A percentile compares a stretch with the other conserved stretches of the same genome.
These are phyloP conservation scores for Tephrocybe sp. DNA, from an alignment of 768 basidiomycete species.

Conservation along the genomic window DNA sequence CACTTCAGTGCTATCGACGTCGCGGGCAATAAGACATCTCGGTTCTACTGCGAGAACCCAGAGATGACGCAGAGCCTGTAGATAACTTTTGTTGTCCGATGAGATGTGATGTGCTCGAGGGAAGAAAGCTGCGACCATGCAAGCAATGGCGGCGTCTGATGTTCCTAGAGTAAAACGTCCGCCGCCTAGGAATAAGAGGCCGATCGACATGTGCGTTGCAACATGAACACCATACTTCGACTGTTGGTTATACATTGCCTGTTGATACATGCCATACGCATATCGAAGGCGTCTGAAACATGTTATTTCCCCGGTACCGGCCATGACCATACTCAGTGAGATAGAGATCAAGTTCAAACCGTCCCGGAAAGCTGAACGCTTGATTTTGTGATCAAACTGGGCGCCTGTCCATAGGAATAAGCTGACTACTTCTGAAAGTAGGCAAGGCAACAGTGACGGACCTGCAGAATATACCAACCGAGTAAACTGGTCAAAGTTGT, in stretches of 20 bases:
- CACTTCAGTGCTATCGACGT: constrained; percentile 88
- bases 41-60: constrained; percentile 98
- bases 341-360: constrained; percentile 87
- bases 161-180: constrained; percentile 92
- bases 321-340: constrained; percentile 91
- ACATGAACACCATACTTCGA: constrained; percentile 89
- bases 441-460: constrained; percentile 31
- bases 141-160: constrained; percentile 89
- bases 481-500: constrained; percentile 79
- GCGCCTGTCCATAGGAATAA: constrained; percentile 46
- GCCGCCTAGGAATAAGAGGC: constrained; percentile 90
- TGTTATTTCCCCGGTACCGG: constrained; percentile 93
- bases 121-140: constrained; percentile 88
- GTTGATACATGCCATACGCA: constrained; percentile 84
- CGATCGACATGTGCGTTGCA: constrained; percentile 87
- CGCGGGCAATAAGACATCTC: constrained; percentile 85
- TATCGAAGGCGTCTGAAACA: constrained; percentile 85
- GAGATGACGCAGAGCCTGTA: constrained; percentile 91
- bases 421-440: constrained; percentile 1
- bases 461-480: constrained; percentile 68
- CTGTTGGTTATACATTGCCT: constrained; percentile 56
- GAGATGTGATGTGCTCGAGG: constrained; percentile 81
- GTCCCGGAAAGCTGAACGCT: constrained; percentile 83
- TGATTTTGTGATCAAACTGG: constrained; percentile 86
- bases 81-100: constrained; percentile 85